Base-by-base conservation (phyloP, 441 rosid species). In the Erysimum pusillum region DNA sequence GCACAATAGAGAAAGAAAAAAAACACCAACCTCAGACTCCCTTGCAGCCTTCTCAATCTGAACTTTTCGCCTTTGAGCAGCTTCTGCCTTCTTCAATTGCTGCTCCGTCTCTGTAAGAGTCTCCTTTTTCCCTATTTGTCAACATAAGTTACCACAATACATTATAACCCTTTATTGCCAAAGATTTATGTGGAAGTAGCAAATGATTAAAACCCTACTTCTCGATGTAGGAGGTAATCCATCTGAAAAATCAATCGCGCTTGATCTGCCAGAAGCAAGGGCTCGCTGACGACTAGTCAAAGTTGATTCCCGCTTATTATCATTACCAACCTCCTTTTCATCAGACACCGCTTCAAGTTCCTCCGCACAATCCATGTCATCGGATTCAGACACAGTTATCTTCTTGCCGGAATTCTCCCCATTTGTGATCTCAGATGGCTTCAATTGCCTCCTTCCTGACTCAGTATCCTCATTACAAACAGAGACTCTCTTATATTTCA, bases 221-320 rank as follows among this genome's bases (percentile, higher is more conserved):
- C 91, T 89, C 12, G 98, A 76, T 9, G 97, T 90, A 28, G 93
- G 97, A 44, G 97, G 99, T 49, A 96, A 85, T 59, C 99, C 99
- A 86, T 93, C 84, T 25, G 97, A 97, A 87, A 91, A 96, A 77
- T 91, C 99, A 69, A 91, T 86, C 11, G 77, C 62, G 66, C 78
- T 87, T 63, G 97, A 71, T 71, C 84, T 86, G 49, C 87, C 74
- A 48, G 97, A 90, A 70, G 90, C 97, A 75, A 96, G 88, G 17
- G 99, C 99, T 63, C 94, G 86, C 73, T 95, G 98, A 45, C 99
- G 98, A 9, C 91, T 89, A n/a, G 96, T 96, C 58, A 93, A 80
- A 67, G 87, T 84, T 73, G 81, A 73, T 84, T 91, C 97, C 85
- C 84, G 83, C 85, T 83, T 96, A 44, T 48, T 77, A 35, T 88